Evolutionary conservation across 805 yeast species (phyloP).

Genomic region (Cyberlindnera bimundalis): DNA sequence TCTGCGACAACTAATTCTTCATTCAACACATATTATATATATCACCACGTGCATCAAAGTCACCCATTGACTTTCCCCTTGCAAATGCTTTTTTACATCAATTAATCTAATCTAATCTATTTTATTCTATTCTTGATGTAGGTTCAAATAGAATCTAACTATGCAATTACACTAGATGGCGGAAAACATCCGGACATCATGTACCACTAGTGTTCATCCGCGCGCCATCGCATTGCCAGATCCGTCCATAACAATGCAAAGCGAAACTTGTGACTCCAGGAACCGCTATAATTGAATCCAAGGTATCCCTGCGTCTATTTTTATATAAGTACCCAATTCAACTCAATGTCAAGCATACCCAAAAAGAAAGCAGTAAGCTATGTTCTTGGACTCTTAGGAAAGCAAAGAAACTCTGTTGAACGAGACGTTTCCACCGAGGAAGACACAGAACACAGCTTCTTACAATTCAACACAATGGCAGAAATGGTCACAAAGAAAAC

Average conservation of each 20-base stretch:
- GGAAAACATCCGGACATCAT: conserved; percentile 5
- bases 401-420: conserved; percentile 2
- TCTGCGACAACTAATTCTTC: conserved; percentile 33
- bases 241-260: conserved; percentile 3
- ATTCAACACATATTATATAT: not conserved
- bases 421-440: conserved; percentile 4
- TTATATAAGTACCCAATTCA: no score
- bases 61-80: not conserved
- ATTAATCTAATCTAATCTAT: not conserved
- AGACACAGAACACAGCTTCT: conserved; percentile 1
- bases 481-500: conserved; percentile 15
- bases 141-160: no score
- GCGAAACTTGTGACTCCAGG: not conserved
- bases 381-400: conserved; percentile 6
- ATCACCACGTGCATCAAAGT: no score
- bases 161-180: not conserved
- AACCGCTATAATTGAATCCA: no score
- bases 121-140: no score
- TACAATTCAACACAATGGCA: conserved; percentile 17
- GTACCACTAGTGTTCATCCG: no score
- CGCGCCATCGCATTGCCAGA: not conserved
- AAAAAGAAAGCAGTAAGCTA: conserved; percentile 6
- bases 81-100: not conserved
- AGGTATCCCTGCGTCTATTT: no score
- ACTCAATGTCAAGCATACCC: not conserved